Base-by-base conservation (phyloP, 1,139 yeast species). In the Suhomyces wounanorum region DNA sequence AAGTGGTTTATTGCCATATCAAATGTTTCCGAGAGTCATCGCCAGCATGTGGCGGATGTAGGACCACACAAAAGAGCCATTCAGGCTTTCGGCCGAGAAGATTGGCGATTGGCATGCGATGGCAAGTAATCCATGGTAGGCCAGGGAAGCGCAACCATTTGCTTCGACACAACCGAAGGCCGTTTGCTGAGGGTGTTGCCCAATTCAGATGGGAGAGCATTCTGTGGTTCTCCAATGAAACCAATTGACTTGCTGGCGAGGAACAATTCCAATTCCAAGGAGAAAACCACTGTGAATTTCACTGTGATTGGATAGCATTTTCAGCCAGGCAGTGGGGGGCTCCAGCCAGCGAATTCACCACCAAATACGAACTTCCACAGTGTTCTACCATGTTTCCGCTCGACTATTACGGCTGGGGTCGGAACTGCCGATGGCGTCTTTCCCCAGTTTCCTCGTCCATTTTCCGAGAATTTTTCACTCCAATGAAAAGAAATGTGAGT, bases 381-480 rank as follows among this genome's bases (percentile, higher is more conserved):
- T n/a, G n/a, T 21, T 21, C 23, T 21, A 21, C 23, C 23, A 3
- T 21, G 14, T 30, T 43, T 5, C 30, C 13, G 18, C 25, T n/a
- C 13, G 21, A 14, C 5, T 8, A 9, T 25, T 42, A 14, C 44
- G 37, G 44, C 28, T 41, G 16, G 11, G 37, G 14, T 8, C 25
- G 37, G 23, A 25, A 11, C 41, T 40, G 41, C 18, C 44, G 18
- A 47, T 43, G 49, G 42, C 49, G 46, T 43, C 38, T 41, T 42
- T 25, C 35, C 46, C 46, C 40, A 26, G 41, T 28, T 41, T 30
- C 44, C 44, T 40, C 33, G 33, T 25, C 26, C 23, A 11, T 33
- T 16, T 37, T 37, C 46, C 46, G 46, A 43, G 46, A 41, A 41
- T 41, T 41, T 26, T 41, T 38, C 41, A 38, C 26, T 18, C 4